Evolutionary conservation across 176 grass and related monocot genomes (phyloP).

Genomic region (Lolium rigidum): DNA sequence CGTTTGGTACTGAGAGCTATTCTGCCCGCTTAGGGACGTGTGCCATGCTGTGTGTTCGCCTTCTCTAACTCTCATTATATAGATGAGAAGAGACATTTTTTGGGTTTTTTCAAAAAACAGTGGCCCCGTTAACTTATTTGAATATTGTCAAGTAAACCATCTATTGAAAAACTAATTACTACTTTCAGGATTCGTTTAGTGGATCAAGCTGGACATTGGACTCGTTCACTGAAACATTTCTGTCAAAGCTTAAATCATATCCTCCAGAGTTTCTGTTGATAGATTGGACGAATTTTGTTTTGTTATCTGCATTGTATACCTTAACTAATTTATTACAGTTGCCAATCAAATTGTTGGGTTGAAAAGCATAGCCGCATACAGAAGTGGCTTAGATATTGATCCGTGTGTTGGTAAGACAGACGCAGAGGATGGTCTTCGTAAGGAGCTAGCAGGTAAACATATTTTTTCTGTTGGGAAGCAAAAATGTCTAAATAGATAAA

Average conservation of each 20-base stretch:
- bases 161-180: background rate
- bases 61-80: no score
- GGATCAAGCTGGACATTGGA: slow-evolving; percentile 81
- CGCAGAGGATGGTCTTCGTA: slow-evolving; percentile 83
- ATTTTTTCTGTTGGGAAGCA: background rate
- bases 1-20: no score
- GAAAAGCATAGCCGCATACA: slow-evolving; percentile 96
- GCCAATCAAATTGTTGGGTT: slow-evolving; percentile 71
- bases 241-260: slow-evolving; percentile 91
- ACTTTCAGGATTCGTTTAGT: slow-evolving; percentile 66
- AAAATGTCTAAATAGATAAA: background rate
- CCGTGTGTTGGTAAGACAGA: slow-evolving; percentile 66
- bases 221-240: slow-evolving; percentile 76
- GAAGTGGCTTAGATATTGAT: slow-evolving; percentile 89
- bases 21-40: background rate
- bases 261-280: slow-evolving; percentile 45
- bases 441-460: slow-evolving; percentile 69
- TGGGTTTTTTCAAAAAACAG: background rate
- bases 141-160: background rate
- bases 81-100: background rate
- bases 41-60: background rate
- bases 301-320: slow-evolving; percentile 41
- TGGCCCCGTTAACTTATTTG: no score
- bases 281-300: background rate
- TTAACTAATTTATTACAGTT: slow-evolving; percentile 66